Evolutionary conservation across 1,284 basidiomycete genomes (phyloP).

Genomic region (Dichomitus squalens): DNA sequence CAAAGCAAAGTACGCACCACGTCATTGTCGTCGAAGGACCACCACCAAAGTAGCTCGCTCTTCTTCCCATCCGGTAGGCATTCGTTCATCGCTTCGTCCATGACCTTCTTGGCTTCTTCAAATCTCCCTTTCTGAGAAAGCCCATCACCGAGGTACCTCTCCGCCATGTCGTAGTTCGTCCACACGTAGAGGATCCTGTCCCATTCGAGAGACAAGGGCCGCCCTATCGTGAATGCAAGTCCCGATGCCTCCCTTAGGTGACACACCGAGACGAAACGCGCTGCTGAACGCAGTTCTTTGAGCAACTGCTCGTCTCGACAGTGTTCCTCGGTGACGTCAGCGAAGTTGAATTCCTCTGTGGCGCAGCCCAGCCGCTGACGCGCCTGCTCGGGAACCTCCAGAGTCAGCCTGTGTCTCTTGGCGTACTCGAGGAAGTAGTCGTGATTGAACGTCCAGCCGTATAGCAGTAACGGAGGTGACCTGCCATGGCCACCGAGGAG

Average conservation of each 20-base stretch:
- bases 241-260: background rate
- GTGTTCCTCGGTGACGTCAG: background rate
- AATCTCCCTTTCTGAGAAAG: too few relatives aligned
- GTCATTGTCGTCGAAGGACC: too few relatives aligned
- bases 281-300: background rate
- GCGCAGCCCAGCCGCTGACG: background rate
- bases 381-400: background rate
- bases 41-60: too few relatives aligned
- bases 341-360: conserved; percentile 1
- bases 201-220: background rate
- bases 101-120: too few relatives aligned
- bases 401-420: background rate
- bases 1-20: too few relatives aligned
- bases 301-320: background rate
- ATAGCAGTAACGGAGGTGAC: background rate
- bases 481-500: background rate
- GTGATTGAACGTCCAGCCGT: background rate
- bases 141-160: too few relatives aligned
- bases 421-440: conserved; percentile 2
- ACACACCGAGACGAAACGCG: background rate
- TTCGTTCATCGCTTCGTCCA: too few relatives aligned
- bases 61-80: too few relatives aligned
- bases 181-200: conserved; percentile 1
- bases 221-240: background rate
- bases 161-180: conserved; percentile 1